Percentiles rank a stretch among this genome's conserved stretches.
Conservation (phyloP, 2,329 filamentous ascomycete species). For the Scolecobasidium constrictum region DNA sequence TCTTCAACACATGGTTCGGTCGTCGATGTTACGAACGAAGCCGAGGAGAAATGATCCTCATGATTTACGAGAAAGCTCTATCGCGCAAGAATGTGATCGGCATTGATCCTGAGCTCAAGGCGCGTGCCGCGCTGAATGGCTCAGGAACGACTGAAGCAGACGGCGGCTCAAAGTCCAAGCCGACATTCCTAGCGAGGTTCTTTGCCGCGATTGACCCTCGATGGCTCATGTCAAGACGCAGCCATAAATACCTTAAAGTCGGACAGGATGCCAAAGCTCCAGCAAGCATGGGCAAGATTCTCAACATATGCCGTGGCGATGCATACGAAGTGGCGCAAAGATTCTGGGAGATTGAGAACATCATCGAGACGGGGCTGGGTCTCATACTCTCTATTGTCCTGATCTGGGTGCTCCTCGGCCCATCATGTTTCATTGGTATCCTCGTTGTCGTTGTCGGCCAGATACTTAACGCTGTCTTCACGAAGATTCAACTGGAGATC, state of each 20-base stretch:
- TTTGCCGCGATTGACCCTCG: background rate
- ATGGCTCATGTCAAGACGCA: background rate
- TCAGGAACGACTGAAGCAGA: background rate
- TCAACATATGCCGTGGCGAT: conserved; percentile 68
- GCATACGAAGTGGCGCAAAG: conserved; percentile 70
- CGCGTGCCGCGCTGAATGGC: conserved; percentile 10
- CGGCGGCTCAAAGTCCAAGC: background rate
- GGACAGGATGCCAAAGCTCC: conserved; percentile 36
- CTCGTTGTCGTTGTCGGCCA: conserved; percentile 60
- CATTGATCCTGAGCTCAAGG: conserved; percentile 12
- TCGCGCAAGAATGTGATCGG: conserved; percentile 40
- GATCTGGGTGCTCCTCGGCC: conserved; percentile 70
- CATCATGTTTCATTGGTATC: conserved; percentile 65
- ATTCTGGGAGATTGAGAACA: conserved; percentile 77
- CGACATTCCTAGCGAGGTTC: background rate
- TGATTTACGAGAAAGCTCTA: conserved; percentile 70
- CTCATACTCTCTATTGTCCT: conserved; percentile 64
- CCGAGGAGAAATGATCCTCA: conserved; percentile 75
- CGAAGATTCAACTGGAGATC: conserved; percentile 53
- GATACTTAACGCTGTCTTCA: conserved; percentile 55
- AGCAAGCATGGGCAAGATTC: conserved; percentile 80
- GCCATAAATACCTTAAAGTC: conserved; percentile 15
- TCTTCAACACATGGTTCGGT: conserved; percentile 71
- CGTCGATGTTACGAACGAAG: conserved; percentile 75
- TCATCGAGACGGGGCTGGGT: conserved; percentile 66